These are phyloP conservation scores for Sarcomyxa edulis DNA, from an alignment of 768 basidiomycete genomes.

Conservation along the genomic window DNA sequence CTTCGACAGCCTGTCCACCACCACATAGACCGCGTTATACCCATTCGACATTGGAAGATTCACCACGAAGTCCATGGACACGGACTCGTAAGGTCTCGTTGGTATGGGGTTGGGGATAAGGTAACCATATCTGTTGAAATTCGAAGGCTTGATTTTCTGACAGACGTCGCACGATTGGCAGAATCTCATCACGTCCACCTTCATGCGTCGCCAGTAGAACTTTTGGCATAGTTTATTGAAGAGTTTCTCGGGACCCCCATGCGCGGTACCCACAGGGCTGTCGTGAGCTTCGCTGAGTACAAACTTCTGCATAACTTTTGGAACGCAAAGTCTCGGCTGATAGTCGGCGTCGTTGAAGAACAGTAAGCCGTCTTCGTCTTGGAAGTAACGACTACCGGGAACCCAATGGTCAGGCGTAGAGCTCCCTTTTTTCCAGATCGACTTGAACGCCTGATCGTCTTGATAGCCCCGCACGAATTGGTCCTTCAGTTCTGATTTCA, in stretches of 20 bases:
- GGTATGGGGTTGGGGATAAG: too few species aligned
- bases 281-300: background rate
- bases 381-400: too few species aligned
- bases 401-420: too few species aligned
- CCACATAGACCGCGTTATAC: constrained; percentile 14
- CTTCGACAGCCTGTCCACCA: constrained; percentile 20
- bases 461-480: too few species aligned
- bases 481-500: too few species aligned
- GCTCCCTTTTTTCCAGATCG: too few species aligned
- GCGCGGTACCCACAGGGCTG: background rate
- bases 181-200: constrained; percentile 9
- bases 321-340: constrained; percentile 7
- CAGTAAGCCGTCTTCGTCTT: constrained; percentile 2
- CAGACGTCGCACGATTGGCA: constrained; percentile 14
- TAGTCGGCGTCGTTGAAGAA: constrained; percentile 9
- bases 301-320: background rate
- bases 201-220: constrained; percentile 9
- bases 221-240: constrained; percentile 5
- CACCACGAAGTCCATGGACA: too few species aligned
- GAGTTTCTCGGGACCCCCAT: constrained; percentile 8
- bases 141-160: constrained; percentile 22
- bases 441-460: too few species aligned
- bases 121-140: too few species aligned
- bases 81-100: too few species aligned
- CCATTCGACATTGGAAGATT: too few species aligned